phyloP scores from a whole-genome alignment of 2,329 filamentous ascomycete genomes.

The Venturia aucupariae region DNA sequence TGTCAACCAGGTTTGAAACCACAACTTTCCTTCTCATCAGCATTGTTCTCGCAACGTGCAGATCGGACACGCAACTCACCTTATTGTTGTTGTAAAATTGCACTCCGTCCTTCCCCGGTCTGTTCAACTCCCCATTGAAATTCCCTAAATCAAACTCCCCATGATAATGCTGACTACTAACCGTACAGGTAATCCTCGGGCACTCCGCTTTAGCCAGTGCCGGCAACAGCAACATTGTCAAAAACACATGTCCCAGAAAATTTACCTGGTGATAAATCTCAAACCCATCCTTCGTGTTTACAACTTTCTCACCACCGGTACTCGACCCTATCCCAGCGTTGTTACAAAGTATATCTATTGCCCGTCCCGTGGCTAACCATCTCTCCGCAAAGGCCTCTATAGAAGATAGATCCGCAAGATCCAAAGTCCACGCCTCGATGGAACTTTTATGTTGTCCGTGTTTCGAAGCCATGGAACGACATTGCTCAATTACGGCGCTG shows the following conservation, averaged over 20 bases:
- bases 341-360: conserved; percentile 25
- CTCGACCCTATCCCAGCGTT: conserved; percentile 23
- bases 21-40: conserved; percentile 17
- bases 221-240: conserved; percentile 24
- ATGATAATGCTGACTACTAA: conserved; percentile 22
- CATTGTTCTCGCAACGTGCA: not conserved
- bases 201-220: conserved; percentile 19
- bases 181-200: conserved; percentile 26
- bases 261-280: conserved; percentile 27
- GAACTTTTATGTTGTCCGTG: conserved; percentile 9
- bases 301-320: conserved; percentile 13
- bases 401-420: conserved; percentile 20
- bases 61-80: too few relatives aligned
- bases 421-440: conserved; percentile 24
- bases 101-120: conserved; percentile 11
- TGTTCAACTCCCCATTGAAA: conserved; percentile 19
- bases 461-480: conserved; percentile 14
- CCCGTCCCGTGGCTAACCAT: conserved; percentile 20
- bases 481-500: conserved; percentile 20
- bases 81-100: conserved; percentile 26
- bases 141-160: conserved; percentile 22
- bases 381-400: conserved; percentile 22
- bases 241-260: conserved; percentile 24
- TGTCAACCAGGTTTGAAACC: conserved; percentile 26
- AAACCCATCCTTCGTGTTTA: conserved; percentile 24